Percentiles rank a stretch among this genome's conserved stretches.
Evolutionary conservation across 345 rosid genomes (phyloP).

Genomic region (Gossypium bickii): DNA sequence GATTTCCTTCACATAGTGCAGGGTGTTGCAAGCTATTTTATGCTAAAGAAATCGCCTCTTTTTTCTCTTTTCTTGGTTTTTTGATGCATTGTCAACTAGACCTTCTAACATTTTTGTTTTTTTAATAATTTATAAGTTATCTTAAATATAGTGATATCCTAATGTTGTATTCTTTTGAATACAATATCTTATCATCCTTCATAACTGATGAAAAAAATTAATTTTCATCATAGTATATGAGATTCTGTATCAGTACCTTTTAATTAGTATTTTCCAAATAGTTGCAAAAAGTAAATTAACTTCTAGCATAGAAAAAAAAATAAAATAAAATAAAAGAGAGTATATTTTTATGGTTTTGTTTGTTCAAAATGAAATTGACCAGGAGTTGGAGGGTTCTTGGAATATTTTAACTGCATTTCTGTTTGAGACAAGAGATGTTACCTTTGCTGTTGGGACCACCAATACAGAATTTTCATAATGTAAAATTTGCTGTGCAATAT

Average conservation of each 20-base stretch:
- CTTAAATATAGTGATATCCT: not conserved
- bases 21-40: not conserved
- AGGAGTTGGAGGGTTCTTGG: conserved; percentile 2
- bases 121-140: not conserved
- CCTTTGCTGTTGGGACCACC: not conserved
- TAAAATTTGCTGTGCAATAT: not conserved
- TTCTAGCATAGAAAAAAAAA: not conserved
- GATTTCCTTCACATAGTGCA: conserved; percentile 2
- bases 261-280: not conserved
- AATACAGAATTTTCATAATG: not conserved
- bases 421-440: not conserved
- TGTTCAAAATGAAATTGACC: not conserved
- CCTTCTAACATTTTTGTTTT: not conserved
- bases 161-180: not conserved
- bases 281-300: not conserved
- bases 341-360: not conserved
- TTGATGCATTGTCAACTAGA: not conserved
- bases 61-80: not conserved
- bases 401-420: not conserved
- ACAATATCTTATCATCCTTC: not conserved
- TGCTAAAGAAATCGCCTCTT: not conserved
- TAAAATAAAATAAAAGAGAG: not conserved
- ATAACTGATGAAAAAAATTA: not conserved
- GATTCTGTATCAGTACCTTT: not conserved
- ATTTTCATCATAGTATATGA: not conserved